Conservation (phyloP, 139 green algal genomes). For the Coccomyxa sp. region DNA sequence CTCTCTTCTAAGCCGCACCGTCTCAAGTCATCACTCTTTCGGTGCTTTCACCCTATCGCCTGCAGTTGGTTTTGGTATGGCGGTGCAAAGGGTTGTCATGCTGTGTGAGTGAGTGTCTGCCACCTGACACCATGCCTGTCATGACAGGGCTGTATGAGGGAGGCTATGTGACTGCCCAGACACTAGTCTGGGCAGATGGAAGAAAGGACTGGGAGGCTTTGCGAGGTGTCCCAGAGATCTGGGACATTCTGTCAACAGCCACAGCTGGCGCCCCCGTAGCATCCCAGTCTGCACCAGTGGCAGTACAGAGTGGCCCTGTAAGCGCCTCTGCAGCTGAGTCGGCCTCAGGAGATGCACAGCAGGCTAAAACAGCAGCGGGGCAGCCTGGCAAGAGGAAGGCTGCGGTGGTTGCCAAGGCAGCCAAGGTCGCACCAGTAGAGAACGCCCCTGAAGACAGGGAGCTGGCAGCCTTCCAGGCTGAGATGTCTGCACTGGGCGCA, state of each 20-base stretch:
- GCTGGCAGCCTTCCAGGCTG: constrained; percentile 56
- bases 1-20: too few species aligned
- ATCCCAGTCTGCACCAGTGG: background rate
- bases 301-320: background rate
- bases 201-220: background rate
- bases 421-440: background rate
- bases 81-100: too few species aligned
- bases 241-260: background rate
- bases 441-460: constrained; percentile 9
- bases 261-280: background rate
- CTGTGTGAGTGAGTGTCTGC: too few species aligned
- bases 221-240: background rate
- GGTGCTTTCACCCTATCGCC: too few species aligned
- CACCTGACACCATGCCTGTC: too few species aligned
- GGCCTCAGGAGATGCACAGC: too few species aligned
- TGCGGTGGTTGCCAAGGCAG: background rate
- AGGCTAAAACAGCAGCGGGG: too few species aligned
- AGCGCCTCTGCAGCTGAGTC: background rate
- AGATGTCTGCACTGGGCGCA: constrained; percentile 45
- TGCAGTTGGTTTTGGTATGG: too few species aligned
- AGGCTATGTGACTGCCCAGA: background rate
- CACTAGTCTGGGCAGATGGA: background rate
- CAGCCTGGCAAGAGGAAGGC: background rate
- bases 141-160: background rate
- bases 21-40: too few species aligned